Base-by-base conservation (phyloP, 495 filamentous ascomycete genomes). In the Penicillium verhagenii region DNA sequence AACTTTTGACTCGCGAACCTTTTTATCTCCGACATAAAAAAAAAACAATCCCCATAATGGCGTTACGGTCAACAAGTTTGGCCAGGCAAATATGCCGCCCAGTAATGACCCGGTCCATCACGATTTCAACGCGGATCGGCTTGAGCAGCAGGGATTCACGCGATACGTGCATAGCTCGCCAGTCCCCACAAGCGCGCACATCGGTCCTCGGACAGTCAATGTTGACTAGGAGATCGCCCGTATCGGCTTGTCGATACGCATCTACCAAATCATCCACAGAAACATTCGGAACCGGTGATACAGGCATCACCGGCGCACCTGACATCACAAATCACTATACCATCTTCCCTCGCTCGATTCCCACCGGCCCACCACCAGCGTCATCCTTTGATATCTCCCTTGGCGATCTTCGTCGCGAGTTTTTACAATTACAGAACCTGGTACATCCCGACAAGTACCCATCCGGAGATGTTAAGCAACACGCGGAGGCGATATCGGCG, bases 401-500 rank as follows among this genome's bases (percentile, higher is more conserved):
- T 16, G 42, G 72, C 16, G 74, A 78, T 25, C 84, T 98, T 19
- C 87, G 87, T 14, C 80, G 79, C 59, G 94, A 98, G 63, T 98
- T 93, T 74, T 83, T 98, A 0, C 81, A 85, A 47, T 79, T 96
- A 0, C 94, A 98, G 70, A 78, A 83, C 33, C 72, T 74, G 7
- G 79, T 89, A 9, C 94, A 98, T 71, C 94, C 94, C 0, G 94
- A 98, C 72, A 83, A 87, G 31, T 87, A 88, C 68, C 71, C 78
- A 1, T 40, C 61, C n/a, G 68, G 73, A 29, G 58, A 76, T 20
- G 61, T 74, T 43, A 88, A 87, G 73, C 68, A 74, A 42, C 80
- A 76, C 21, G 91, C 88, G 20, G 87, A 92, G 70, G 85, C 80
- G 1, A 76, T 85, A 5, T 92, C 88, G 3, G 82, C 90, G 8